phyloP scores from a whole-genome alignment of 129 eudicot species.

The Deinandra increscens region DNA sequence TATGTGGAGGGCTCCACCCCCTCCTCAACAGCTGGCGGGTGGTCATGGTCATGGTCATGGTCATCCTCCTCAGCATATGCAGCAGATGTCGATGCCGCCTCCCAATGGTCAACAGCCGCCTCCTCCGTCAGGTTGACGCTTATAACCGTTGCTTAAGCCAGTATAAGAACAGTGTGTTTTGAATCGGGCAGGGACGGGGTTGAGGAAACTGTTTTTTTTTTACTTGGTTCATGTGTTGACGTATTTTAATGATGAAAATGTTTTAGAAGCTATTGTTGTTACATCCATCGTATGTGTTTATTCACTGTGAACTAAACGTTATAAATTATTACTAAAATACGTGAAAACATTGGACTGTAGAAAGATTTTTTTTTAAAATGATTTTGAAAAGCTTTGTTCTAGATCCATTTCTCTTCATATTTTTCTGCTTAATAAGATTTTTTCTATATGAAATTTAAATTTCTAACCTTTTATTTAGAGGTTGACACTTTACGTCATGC shows the following conservation, averaged over 20 bases:
- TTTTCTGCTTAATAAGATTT: too few relatives aligned
- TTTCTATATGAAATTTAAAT: too few relatives aligned
- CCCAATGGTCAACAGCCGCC: constrained; percentile 55
- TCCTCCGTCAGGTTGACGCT: constrained; percentile 39
- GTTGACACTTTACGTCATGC: too few relatives aligned
- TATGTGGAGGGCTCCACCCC: constrained; percentile 81
- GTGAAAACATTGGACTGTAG: neutral
- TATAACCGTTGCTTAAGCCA: constrained; percentile 1
- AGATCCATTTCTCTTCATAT: too few relatives aligned
- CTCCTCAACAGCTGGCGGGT: constrained; percentile 79
- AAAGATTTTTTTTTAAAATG: too few relatives aligned
- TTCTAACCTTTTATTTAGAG: too few relatives aligned
- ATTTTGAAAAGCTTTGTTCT: too few relatives aligned
- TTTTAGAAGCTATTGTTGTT: neutral
- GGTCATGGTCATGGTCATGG: constrained; percentile 69
- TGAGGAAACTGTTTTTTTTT: neutral
- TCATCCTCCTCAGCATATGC: too few relatives aligned
- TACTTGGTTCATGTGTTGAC: neutral
- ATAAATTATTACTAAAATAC: neutral
- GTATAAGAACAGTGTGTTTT: constrained; percentile 5
- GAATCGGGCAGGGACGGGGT: neutral
- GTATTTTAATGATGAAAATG: neutral
- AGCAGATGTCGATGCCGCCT: constrained; percentile 76
- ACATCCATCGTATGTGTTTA: neutral
- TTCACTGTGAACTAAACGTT: neutral